Conservation (phyloP, 139 green algal genomes). For the Microglena sp. region DNA sequence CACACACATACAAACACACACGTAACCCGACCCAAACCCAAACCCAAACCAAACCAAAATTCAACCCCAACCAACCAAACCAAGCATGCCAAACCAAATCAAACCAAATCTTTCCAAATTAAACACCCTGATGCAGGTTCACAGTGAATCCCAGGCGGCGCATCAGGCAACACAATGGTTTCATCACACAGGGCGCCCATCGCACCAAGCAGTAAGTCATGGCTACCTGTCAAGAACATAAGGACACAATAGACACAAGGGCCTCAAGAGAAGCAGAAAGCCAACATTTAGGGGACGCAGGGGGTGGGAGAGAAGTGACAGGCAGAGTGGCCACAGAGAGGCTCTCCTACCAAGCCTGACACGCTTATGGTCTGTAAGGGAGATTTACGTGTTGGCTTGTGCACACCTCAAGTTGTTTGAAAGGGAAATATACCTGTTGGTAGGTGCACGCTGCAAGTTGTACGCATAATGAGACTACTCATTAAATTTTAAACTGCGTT, state of each 20-base stretch:
- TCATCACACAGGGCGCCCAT: conserved; percentile 59
- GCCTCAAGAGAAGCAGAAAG: no score
- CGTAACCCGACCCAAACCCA: no score
- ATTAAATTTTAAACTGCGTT: neutral
- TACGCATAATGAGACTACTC: neutral
- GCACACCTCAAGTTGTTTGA: neutral
- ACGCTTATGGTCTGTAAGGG: neutral
- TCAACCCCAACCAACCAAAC: neutral
- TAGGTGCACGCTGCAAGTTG: neutral
- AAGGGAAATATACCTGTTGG: neutral
- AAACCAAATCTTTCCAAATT: no score
- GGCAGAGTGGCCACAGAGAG: conserved; percentile 20
- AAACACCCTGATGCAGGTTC: conserved; percentile 72
- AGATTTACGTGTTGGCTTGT: neutral
- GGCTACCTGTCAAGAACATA: conserved; percentile 27
- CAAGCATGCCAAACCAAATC: no score
- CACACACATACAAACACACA: no score
- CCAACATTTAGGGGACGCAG: no score
- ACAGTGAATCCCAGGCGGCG: conserved; percentile 79
- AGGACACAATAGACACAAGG: no score
- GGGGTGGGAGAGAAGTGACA: no score
- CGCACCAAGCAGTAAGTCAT: neutral
- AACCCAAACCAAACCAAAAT: no score
- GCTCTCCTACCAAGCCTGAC: neutral
- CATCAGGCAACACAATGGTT: conserved; percentile 88